phyloP scores from a whole-genome alignment of 2,329 filamentous ascomycete genomes.

The Coniochaeta hoffmannii region DNA sequence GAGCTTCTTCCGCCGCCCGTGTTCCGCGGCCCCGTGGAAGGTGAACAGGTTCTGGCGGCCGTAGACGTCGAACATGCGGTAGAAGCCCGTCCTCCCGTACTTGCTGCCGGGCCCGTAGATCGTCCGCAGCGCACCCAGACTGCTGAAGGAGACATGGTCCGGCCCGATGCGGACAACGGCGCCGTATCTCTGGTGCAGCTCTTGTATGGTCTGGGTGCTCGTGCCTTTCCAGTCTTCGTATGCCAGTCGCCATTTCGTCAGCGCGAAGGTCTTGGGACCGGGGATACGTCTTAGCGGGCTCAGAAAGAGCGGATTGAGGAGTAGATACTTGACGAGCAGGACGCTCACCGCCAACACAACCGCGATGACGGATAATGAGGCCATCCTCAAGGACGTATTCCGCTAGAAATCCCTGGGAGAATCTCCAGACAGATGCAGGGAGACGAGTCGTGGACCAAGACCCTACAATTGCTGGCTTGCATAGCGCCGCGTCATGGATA shows the following conservation, averaged over 20 bases:
- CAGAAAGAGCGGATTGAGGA: neutral
- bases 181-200: slow-evolving; percentile 37
- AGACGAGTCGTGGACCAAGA: neutral
- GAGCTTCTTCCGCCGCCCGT: slow-evolving; percentile 43
- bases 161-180: slow-evolving; percentile 38
- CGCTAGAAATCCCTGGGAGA: neutral
- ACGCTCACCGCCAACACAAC: neutral
- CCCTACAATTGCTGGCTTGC: too few species aligned
- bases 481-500: too few species aligned
- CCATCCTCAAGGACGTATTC: neutral
- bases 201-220: slow-evolving; percentile 31
- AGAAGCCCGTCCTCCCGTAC: slow-evolving; percentile 42
- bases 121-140: slow-evolving; percentile 35
- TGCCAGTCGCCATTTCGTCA: slow-evolving; percentile 37
- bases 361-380: neutral
- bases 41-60: slow-evolving; percentile 45
- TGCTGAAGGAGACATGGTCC: slow-evolving; percentile 33
- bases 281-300: slow-evolving; percentile 19
- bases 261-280: slow-evolving; percentile 29
- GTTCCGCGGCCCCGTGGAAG: slow-evolving; percentile 32
- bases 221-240: slow-evolving; percentile 34
- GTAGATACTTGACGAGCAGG: neutral
- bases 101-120: slow-evolving; percentile 47
- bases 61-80: slow-evolving; percentile 48
- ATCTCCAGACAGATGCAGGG: neutral